Base-by-base conservation (phyloP, 441 rosid genomes). In the Gossypium gossypioides region DNA sequence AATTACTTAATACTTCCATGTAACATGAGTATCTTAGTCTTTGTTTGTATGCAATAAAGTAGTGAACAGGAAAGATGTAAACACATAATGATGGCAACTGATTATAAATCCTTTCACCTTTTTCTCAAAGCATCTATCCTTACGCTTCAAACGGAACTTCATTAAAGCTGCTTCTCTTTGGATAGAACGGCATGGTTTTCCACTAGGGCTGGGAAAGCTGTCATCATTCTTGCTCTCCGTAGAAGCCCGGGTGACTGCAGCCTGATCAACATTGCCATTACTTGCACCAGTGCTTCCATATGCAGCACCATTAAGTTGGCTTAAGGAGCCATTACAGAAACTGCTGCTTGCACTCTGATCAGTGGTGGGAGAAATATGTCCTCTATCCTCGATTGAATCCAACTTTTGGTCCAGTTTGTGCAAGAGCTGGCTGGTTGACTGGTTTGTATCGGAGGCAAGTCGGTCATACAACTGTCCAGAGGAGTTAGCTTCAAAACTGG, bases 91-190 rank as follows among this genome's bases (percentile, higher is more conserved):
- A 32, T 40, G n/a, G 51, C 51, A n/a, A 6, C 60, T 55, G 7
- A 71, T 63, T 18, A 18, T 21, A 54, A 57, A 73, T 46, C 24
- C n/a, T 10, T 84, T 13, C 84, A 91, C 98, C 98, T 88, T 93
- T 83, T 93, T 93, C 75, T 91, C 98, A 48, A 73, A 93, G 81
- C 98, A 93, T 72, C 98, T 85, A 54, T 91, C 98, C 75, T 93
- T 93, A 12, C 96, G 93, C 85, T 93, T 93, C 86, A 89, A 40
- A 19, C 97, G 89, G 74, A 93, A 93, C 82, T 91, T 93, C 50
- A 32, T 87, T 19, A 93, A 77, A 74, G 98, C 98, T 0, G 91
- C 98, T 86, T 93, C 94, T 67, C 98, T 87, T 81, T 85, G 89
- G 6, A 75, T 79, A 50, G 92, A 85, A 10, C 83, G 83, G 44